phyloP scores from a whole-genome alignment of 2,329 filamentous ascomycete genomes.

The Tolypocladium pustulatum region DNA sequence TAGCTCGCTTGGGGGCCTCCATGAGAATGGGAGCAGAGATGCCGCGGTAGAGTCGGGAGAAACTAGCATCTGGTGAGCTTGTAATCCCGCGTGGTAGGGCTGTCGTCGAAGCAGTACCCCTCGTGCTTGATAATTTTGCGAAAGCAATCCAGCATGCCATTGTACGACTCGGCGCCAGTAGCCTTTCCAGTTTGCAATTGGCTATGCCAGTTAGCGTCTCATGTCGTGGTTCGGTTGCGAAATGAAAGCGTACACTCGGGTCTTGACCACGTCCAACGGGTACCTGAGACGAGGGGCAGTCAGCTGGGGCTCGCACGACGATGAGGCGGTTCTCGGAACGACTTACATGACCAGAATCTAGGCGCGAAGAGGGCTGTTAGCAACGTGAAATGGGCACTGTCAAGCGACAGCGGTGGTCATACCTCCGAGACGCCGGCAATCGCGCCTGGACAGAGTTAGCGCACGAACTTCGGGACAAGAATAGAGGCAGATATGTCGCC shows the following conservation, averaged over 20 bases:
- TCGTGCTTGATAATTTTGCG: slow-evolving; percentile 93
- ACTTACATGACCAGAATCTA: slow-evolving; percentile 83
- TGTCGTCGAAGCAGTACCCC: slow-evolving; percentile 48
- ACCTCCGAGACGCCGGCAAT: slow-evolving; percentile 97
- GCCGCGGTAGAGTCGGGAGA: slow-evolving; percentile 87
- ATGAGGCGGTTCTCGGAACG: neutral
- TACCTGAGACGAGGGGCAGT: slow-evolving; percentile 53
- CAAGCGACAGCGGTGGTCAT: slow-evolving; percentile 13
- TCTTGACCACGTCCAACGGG: slow-evolving; percentile 97
- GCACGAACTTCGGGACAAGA: neutral
- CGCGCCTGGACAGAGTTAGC: slow-evolving; percentile 47
- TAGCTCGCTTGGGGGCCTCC: slow-evolving; percentile 89
- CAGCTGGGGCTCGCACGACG: slow-evolving; percentile 5
- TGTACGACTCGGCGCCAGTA: slow-evolving; percentile 75
- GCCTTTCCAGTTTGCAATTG: slow-evolving; percentile 74
- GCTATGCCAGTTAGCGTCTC: slow-evolving; percentile 34
- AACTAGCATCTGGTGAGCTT: slow-evolving; percentile 36
- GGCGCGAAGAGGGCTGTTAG: slow-evolving; percentile 7
- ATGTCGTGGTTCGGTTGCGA: neutral
- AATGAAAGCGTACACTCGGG: slow-evolving; percentile 64
- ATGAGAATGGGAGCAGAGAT: slow-evolving; percentile 95
- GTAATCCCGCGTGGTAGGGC: neutral
- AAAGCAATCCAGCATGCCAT: slow-evolving; percentile 97
- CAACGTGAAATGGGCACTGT: neutral
- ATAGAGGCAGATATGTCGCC: neutral